Conservation (phyloP, 1,284 basidiomycete species). For the Blastosporella zonata region DNA sequence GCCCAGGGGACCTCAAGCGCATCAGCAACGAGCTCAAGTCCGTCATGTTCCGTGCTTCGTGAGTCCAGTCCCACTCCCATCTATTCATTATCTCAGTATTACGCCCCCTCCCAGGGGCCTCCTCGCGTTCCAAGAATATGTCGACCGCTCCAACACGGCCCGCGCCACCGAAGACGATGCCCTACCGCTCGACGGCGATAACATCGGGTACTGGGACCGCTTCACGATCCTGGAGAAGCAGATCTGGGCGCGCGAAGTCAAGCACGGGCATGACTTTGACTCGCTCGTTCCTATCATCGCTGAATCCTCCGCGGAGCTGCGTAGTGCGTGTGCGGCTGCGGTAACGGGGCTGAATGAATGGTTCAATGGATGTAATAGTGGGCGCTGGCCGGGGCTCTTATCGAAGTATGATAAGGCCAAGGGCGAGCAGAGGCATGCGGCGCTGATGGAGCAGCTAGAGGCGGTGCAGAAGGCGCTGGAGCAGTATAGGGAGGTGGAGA, state of each 20-base stretch:
- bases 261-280: slow-evolving; percentile 38
- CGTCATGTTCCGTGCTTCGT: slow-evolving; percentile 42
- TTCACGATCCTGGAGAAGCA: slow-evolving; percentile 25
- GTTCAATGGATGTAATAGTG: slow-evolving; percentile 32
- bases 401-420: slow-evolving; percentile 17
- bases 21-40: slow-evolving; percentile 42
- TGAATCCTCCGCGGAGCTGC: slow-evolving; percentile 30
- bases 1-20: slow-evolving; percentile 48
- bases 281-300: slow-evolving; percentile 38
- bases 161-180: slow-evolving; percentile 16
- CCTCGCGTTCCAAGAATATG: slow-evolving; percentile 33
- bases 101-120: slow-evolving; percentile 29
- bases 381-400: slow-evolving; percentile 32
- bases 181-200: background rate
- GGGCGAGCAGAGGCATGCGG: slow-evolving; percentile 24
- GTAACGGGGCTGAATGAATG: slow-evolving; percentile 25
- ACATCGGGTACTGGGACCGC: slow-evolving; percentile 21
- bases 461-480: slow-evolving; percentile 23
- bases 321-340: slow-evolving; percentile 27
- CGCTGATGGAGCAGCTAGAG: slow-evolving; percentile 24
- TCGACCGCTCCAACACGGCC: slow-evolving; percentile 28
- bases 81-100: background rate
- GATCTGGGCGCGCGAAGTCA: slow-evolving; percentile 30
- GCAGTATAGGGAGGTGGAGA: slow-evolving; percentile 30
- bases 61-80: slow-evolving; percentile 17